These are phyloP conservation scores for Bretziella fagacearum DNA, from an alignment of 2,329 filamentous ascomycete species.

Conservation along the genomic window DNA sequence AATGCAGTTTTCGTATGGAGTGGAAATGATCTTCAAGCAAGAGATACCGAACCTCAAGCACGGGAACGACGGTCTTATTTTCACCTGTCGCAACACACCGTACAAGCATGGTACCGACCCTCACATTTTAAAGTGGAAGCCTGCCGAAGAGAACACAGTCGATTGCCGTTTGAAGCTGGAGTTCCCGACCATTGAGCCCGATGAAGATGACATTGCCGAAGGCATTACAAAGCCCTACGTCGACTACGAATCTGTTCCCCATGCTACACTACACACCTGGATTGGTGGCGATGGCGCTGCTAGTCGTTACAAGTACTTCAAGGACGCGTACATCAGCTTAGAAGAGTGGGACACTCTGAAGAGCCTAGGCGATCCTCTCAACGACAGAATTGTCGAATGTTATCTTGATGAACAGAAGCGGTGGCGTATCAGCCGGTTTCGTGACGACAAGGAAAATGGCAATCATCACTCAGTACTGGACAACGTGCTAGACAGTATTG, in stretches of 20 bases:
- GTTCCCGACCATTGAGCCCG: slow-evolving; percentile 56
- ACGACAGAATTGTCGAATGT: slow-evolving; percentile 81
- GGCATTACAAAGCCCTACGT: slow-evolving; percentile 44
- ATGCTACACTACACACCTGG: slow-evolving; percentile 55
- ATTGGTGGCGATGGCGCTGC: slow-evolving; percentile 28
- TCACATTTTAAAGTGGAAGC: slow-evolving; percentile 97
- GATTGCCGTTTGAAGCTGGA: slow-evolving; percentile 70
- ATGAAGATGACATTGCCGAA: slow-evolving; percentile 49
- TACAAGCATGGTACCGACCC: slow-evolving; percentile 85
- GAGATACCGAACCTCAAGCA: slow-evolving; percentile 72
- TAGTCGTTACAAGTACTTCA: slow-evolving; percentile 46
- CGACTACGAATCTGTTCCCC: slow-evolving; percentile 68
- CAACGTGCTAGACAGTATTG: slow-evolving; percentile 79
- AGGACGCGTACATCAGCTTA: slow-evolving; percentile 49
- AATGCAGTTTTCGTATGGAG: slow-evolving; percentile 76
- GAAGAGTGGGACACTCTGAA: slow-evolving; percentile 78
- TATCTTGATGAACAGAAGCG: slow-evolving; percentile 55
- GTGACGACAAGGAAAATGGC: slow-evolving; percentile 81
- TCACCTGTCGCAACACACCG: slow-evolving; percentile 76
- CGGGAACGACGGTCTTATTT: slow-evolving; percentile 92
- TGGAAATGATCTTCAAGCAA: slow-evolving; percentile 81
- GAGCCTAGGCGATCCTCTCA: slow-evolving; percentile 52
- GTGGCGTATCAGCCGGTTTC: slow-evolving; percentile 79
- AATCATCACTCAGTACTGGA: slow-evolving; percentile 76
- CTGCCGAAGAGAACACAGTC: slow-evolving; percentile 83